Evolutionary conservation across 257 asterid species (phyloP).

Genomic region (Fraxinus pennsylvanica): DNA sequence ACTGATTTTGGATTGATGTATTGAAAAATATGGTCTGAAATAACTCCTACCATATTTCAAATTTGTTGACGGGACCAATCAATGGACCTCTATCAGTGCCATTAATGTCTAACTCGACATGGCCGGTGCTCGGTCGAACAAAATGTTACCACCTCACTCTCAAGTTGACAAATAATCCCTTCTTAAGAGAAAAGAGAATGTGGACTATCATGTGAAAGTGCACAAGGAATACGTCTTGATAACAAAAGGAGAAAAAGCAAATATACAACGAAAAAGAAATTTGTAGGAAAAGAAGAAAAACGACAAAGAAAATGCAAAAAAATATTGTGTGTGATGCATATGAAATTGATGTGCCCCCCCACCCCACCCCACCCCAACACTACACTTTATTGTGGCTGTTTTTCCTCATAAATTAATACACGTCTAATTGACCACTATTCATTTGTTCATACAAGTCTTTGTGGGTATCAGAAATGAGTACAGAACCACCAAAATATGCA

Average conservation of each 20-base stretch:
- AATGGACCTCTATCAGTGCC: background rate
- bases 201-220: background rate
- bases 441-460: background rate
- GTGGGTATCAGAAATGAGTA: constrained; percentile 36
- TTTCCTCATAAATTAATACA: background rate
- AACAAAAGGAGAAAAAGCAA: background rate
- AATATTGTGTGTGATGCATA: background rate
- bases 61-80: too few relatives aligned
- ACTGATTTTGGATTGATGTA: too few relatives aligned
- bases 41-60: too few relatives aligned
- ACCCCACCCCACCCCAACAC: background rate
- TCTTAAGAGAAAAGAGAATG: background rate
- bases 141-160: too few relatives aligned
- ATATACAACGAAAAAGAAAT: background rate
- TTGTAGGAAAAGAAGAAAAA: too few relatives aligned
- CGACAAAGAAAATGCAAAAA: background rate
- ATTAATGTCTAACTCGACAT: background rate
- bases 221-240: background rate
- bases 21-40: too few relatives aligned
- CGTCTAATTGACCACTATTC: background rate
- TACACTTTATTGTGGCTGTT: background rate
- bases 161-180: background rate
- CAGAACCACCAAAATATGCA: constrained; percentile 74
- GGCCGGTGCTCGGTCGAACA: too few relatives aligned
- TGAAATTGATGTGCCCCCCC: background rate